A percentile compares a stretch with the other conserved stretches of the same genome.
Evolutionary conservation across 257 asterid species (phyloP).

Genomic region (Ophiorrhiza pumila): DNA sequence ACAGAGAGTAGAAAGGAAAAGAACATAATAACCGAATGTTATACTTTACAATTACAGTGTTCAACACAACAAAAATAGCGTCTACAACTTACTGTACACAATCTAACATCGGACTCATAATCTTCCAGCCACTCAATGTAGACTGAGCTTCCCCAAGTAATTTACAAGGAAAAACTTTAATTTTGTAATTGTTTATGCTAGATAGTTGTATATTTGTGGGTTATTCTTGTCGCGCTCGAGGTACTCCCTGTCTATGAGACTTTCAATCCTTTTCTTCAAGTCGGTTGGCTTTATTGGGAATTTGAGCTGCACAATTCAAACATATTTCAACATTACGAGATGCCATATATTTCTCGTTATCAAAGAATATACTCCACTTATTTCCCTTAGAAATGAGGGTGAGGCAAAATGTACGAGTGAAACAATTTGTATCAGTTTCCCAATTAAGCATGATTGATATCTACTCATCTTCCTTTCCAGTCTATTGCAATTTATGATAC

Average conservation of each 20-base stretch:
- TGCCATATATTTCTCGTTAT: neutral
- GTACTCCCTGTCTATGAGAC: conserved; percentile 93
- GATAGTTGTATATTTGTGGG: conserved; percentile 94
- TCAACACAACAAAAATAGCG: conserved; percentile 27
- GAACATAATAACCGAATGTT: conserved; percentile 12
- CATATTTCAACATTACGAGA: neutral
- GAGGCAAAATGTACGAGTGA: neutral
- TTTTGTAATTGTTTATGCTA: conserved; percentile 45
- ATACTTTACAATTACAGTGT: conserved; percentile 34
- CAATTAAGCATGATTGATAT: neutral
- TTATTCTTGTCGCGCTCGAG: conserved; percentile 86
- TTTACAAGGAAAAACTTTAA: conserved; percentile 28
- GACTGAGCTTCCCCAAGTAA: conserved; percentile 26
- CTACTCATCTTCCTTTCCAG: neutral
- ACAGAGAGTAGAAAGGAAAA: conserved; percentile 8
- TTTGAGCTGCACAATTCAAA: conserved; percentile 61
- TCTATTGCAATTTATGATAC: neutral
- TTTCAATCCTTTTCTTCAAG: conserved; percentile 95
- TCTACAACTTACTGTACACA: conserved; percentile 62
- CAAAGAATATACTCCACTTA: neutral
- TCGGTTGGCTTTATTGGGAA: conserved; percentile 97
- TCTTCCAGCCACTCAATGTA: conserved; percentile 18
- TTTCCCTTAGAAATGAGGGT: neutral
- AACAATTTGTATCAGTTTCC: no score
- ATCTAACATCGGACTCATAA: conserved; percentile 28